A percentile compares a stretch with the other conserved stretches of the same genome.
Conservation (phyloP, 192 early-diverging fungal species). For the Backusella australiensis region DNA sequence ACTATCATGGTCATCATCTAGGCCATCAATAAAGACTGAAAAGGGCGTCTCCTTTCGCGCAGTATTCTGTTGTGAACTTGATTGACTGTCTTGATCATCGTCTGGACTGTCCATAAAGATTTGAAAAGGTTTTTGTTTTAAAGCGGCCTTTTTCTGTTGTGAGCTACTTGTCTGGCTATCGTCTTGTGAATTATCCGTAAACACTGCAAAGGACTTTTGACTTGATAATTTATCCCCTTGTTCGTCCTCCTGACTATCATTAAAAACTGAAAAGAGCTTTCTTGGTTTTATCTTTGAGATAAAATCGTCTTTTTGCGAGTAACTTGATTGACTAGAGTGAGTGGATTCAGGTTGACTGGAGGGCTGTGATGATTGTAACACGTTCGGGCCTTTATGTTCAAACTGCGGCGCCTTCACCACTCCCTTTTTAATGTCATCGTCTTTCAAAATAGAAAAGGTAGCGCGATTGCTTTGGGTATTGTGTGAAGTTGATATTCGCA, state of each 20-base stretch:
- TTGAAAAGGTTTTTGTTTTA: neutral
- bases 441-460: neutral
- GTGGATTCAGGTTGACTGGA: neutral
- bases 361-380: neutral
- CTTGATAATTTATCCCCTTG: neutral
- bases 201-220: neutral
- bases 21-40: neutral
- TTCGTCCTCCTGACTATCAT: neutral
- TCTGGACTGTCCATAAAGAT: neutral
- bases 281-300: neutral
- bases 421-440: neutral
- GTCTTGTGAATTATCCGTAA: neutral
- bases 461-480: neutral
- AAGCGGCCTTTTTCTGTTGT: neutral
- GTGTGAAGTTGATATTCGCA: neutral
- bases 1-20: neutral
- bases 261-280: neutral
- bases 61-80: neutral
- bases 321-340: neutral
- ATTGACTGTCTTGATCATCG: neutral
- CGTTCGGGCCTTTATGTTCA: neutral
- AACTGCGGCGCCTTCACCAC: neutral
- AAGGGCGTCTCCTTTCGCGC: neutral
- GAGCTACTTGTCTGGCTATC: neutral
- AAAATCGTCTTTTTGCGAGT: neutral